These are phyloP conservation scores for Hypericum perforatum DNA, from an alignment of 345 rosid species.

Conservation along the genomic window DNA sequence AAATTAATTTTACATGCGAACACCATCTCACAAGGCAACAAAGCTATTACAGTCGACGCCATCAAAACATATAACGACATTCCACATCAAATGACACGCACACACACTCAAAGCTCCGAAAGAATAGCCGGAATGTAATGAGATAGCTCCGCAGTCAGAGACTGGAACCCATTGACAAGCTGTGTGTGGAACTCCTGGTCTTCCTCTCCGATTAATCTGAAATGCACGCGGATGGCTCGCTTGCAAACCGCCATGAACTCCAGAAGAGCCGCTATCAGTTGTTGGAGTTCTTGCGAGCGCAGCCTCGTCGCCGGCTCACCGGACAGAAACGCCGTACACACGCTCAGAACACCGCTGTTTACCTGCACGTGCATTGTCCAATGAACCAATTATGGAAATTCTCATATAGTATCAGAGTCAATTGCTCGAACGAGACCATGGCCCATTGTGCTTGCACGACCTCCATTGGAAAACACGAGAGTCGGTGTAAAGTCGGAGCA, in stretches of 20 bases:
- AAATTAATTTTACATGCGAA: too few relatives aligned
- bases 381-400: too few relatives aligned
- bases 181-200: conserved; percentile 99
- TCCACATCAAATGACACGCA: background rate
- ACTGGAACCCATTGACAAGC: conserved; percentile 96
- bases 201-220: conserved; percentile 87
- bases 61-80: background rate
- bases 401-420: too few relatives aligned
- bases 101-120: conserved; percentile 59
- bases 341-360: conserved; percentile 92
- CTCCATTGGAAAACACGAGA: too few relatives aligned
- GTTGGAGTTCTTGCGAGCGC: conserved; percentile 93
- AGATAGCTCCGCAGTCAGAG: conserved; percentile 90
- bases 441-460: too few relatives aligned
- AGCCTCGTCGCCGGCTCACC: conserved; percentile 98
- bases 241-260: conserved; percentile 99
- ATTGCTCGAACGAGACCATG: too few relatives aligned
- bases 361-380: conserved; percentile 40
- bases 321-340: conserved; percentile 96
- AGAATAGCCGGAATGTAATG: conserved; percentile 98
- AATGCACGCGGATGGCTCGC: conserved; percentile 93
- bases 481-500: too few relatives aligned
- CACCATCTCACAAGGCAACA: too few relatives aligned
- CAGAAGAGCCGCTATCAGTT: conserved; percentile 89
- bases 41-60: too few relatives aligned